Evolutionary conservation across 2,329 filamentous ascomycete species (phyloP).

Genomic region (Colletotrichum ledebouriae): DNA sequence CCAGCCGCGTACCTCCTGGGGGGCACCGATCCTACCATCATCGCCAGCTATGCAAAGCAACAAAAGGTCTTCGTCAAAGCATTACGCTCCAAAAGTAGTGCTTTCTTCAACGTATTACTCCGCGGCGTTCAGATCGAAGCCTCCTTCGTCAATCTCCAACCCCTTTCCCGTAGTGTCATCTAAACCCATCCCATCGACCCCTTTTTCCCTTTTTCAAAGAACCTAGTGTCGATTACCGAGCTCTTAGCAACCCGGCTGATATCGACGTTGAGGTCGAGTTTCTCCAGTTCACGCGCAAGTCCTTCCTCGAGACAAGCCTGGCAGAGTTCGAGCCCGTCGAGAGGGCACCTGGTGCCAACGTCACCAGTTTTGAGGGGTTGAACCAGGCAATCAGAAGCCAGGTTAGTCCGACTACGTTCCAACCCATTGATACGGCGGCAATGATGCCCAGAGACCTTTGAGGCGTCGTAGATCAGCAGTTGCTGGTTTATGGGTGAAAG

Average conservation of each 20-base stretch:
- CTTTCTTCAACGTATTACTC: slow-evolving; percentile 49
- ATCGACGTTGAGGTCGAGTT: slow-evolving; percentile 46
- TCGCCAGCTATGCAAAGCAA: slow-evolving; percentile 54
- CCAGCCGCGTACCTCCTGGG: slow-evolving; percentile 46
- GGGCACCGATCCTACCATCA: slow-evolving; percentile 50
- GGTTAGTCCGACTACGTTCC: slow-evolving; percentile 40
- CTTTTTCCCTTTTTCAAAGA: slow-evolving; percentile 48
- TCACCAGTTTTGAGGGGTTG: slow-evolving; percentile 37
- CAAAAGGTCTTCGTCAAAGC: slow-evolving; percentile 52
- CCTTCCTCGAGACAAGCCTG: slow-evolving; percentile 52
- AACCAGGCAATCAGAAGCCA: slow-evolving; percentile 32
- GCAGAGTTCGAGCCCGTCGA: slow-evolving; percentile 50
- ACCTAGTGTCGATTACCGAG: slow-evolving; percentile 48
- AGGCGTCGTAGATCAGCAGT: slow-evolving; percentile 42
- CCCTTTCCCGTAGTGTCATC: slow-evolving; percentile 49
- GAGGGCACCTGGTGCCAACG: slow-evolving; percentile 42
- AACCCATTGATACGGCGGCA: slow-evolving; percentile 37
- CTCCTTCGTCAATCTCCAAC: slow-evolving; percentile 42
- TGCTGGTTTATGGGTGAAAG: slow-evolving; percentile 39
- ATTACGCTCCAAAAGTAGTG: slow-evolving; percentile 52
- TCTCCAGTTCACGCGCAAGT: slow-evolving; percentile 48
- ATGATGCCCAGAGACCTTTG: slow-evolving; percentile 43
- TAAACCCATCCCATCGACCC: slow-evolving; percentile 50
- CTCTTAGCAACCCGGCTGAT: slow-evolving; percentile 48
- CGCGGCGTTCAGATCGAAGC: slow-evolving; percentile 23